Base-by-base conservation (phyloP, 1,284 basidiomycete genomes). In the Rhodotorula sp. region DNA sequence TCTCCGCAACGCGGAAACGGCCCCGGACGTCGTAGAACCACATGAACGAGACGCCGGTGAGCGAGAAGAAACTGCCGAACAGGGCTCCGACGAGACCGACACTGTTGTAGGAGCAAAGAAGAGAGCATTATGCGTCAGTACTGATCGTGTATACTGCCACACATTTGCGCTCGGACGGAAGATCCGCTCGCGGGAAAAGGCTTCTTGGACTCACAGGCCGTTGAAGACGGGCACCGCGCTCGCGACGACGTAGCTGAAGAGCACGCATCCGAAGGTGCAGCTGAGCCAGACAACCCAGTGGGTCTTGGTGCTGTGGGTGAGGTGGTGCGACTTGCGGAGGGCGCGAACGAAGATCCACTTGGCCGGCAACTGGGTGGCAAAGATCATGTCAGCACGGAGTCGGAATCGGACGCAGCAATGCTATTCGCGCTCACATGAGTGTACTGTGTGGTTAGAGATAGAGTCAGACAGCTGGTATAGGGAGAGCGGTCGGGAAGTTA, bases 261-360 rank as follows among this genome's bases (percentile, higher is more conserved):
- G 79, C 18, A 85, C 83, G 28, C 83, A 80, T 28, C 78, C 70
- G 64, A 85, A 80, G 72, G 85, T 85, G 34, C 86, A 81, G 8
- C 78, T 69, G 55, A 82, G 80, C 88, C 88, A 89, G 6, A 83
- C 81, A 23, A 79, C 76, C 87, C 88, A 89, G 62, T 88, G 88
- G 7, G 84, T 80, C 31, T 83, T 45, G 0, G 87, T 87, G 75
- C 88, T 85, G n/a, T 81, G 82, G 70, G 87, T 84, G 63, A 89
- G 78, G 78, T 89, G 88, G n/a, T 80, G 80, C 16, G 85, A 84
- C 70, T 84, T 83, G 28, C 86, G 84, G 77, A 89, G 86, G 64
- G 86, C 74, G 23, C 87, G 84, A 67, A 89, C 83, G 76, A 89
- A 88, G 59, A 88, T 76, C 55, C 87, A 84, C 77, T 88, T 88